Evolutionary conservation across 1,284 basidiomycete genomes (phyloP).

Genomic region (Ceratobasidium sp.): DNA sequence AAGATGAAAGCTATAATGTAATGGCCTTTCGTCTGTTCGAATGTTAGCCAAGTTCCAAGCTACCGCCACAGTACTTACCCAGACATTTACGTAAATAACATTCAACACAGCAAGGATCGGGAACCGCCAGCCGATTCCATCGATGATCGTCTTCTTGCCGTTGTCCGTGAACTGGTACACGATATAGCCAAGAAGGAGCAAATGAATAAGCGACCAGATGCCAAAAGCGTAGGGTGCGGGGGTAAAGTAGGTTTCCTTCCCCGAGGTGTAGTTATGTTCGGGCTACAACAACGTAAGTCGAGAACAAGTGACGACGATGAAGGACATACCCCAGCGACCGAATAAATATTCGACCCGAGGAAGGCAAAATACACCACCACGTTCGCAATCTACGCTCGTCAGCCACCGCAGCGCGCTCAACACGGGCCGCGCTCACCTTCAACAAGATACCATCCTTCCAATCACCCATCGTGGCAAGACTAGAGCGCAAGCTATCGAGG

Average conservation of each 20-base stretch:
- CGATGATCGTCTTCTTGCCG: constrained; percentile 84
- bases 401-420: neutral
- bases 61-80: constrained; percentile 52
- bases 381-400: constrained; percentile 19
- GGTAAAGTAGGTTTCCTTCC: constrained; percentile 86
- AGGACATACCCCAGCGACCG: constrained; percentile 61
- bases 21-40: constrained; percentile 51
- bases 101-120: constrained; percentile 85
- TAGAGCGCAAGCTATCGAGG: too few species aligned
- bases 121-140: constrained; percentile 88
- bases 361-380: constrained; percentile 34
- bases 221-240: constrained; percentile 87
- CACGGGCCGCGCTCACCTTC: constrained; percentile 11
- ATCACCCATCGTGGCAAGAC: constrained; percentile 35
- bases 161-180: constrained; percentile 86
- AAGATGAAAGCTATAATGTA: constrained; percentile 86
- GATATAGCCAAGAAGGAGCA: constrained; percentile 84
- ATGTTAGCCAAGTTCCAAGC: neutral
- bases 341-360: constrained; percentile 77
- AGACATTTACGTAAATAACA: constrained; percentile 83
- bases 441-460: constrained; percentile 40
- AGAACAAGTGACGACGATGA: constrained; percentile 55
- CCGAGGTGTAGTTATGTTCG: constrained; percentile 57
- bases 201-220: constrained; percentile 86
- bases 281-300: neutral